Evolutionary conservation across 192 early-diverging fungal species (phyloP), one percentile per base, ranked within the genome.

Genomic region (Coemansia umbellata): DNA sequence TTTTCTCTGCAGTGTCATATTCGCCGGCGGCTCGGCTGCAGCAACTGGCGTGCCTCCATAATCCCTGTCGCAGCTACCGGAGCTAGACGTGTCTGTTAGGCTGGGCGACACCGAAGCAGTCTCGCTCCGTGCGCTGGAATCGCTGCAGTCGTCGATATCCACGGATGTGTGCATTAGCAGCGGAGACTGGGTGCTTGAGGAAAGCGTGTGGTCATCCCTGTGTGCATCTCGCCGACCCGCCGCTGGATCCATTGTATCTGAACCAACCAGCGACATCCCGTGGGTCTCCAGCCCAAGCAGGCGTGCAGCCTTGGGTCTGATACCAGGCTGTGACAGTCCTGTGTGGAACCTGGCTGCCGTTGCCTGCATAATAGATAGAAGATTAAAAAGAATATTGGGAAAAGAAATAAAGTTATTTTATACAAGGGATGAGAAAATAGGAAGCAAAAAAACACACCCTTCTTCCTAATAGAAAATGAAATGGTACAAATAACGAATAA

Each of bases 231-330:
- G n/a, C n/a, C n/a, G n/a, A n/a, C n/a, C n/a, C n/a, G n/a, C n/a
- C n/a, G n/a, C n/a, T n/a, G n/a, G n/a, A n/a, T n/a, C n/a, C n/a
- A n/a, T n/a, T n/a, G n/a, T n/a, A n/a, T n/a, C n/a, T n/a, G n/a
- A n/a, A n/a, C n/a, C n/a, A n/a, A n/a, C n/a, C n/a, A n/a, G n/a
- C n/a, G n/a, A n/a, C n/a, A n/a, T n/a, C n/a, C n/a, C n/a, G n/a
- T n/a, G n/a, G n/a, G 58, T 10, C 11, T 19, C 33, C 14, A 75
- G 61, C 1, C 73, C 73, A 23, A 76, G 58, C 28, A 76, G 21
- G 26, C 62, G 61, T 5, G 66, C 66, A 9, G 73, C 73, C 54
- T 76, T 76, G 28, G 73, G 69, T 50, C 24, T 55, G 8, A 72
- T 28, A 9, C 6, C 47, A 3, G 31, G 7, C 17, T 23, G 28